A percentile compares a stretch with the other conserved stretches of the same genome.
phyloP scores from a whole-genome alignment of 805 yeast genomes.

The Barnettozyma siamensis region DNA sequence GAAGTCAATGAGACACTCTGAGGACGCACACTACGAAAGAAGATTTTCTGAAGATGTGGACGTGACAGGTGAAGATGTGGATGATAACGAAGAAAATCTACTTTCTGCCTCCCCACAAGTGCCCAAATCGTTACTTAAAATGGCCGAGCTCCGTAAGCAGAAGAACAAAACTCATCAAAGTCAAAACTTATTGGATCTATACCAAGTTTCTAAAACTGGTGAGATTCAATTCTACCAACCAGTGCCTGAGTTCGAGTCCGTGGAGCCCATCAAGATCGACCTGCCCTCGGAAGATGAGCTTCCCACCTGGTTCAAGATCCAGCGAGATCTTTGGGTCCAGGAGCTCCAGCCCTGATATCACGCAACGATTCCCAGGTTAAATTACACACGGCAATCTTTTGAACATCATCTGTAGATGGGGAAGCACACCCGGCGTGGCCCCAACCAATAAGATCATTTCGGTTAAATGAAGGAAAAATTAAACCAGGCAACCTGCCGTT shows the following conservation, averaged over 20 bases:
- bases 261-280: slow-evolving; percentile 20
- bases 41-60: slow-evolving; percentile 7
- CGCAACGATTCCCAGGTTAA: too few species aligned
- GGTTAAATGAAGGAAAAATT: neutral
- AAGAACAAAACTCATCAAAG: slow-evolving; percentile 16
- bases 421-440: neutral
- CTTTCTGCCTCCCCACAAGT: slow-evolving; percentile 65
- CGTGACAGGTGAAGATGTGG: slow-evolving; percentile 14
- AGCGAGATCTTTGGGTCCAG: slow-evolving; percentile 62
- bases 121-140: slow-evolving; percentile 50
- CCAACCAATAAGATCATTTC: neutral
- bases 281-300: slow-evolving; percentile 55
- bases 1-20: slow-evolving; percentile 11
- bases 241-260: slow-evolving; percentile 13
- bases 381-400: neutral
- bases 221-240: slow-evolving; percentile 19
- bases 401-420: too few species aligned
- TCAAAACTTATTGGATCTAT: slow-evolving; percentile 5
- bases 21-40: slow-evolving; percentile 23
- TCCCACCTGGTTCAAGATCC: slow-evolving; percentile 71
- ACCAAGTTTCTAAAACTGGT: slow-evolving; percentile 5
- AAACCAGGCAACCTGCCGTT: neutral
- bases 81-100: slow-evolving; percentile 20
- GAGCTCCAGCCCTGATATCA: slow-evolving; percentile 9
- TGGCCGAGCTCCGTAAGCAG: slow-evolving; percentile 42